Base-by-base conservation (phyloP, 108 stramenopile species). In the Nitzschia putrida region DNA sequence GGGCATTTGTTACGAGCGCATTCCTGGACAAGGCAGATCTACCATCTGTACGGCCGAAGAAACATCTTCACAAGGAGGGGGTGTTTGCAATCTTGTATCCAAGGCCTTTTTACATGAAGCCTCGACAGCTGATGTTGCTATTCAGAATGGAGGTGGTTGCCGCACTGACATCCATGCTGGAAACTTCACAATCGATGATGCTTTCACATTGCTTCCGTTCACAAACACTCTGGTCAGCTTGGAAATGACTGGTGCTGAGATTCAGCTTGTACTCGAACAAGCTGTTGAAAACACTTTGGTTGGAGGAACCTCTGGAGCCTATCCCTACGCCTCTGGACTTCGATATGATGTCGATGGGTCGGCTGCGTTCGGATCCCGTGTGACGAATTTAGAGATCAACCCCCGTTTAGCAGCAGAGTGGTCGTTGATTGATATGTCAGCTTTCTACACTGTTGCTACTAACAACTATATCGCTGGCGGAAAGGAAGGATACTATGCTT, bases 251-350 rank as follows among this genome's bases (percentile, higher is more conserved):
- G 85, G 81, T 18, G 41, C 25, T 29, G 59, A 80, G 41, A 77
- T 85, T 57, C 25, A 65, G 1, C n/a, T 53, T 11, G 85, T 82
- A 0, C 66, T 85, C 11, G 79, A 82, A 52, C 69, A 85, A 34
- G 75, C 85, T 64, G 41, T 47, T 8, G 77, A 72, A 11, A 57
- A 54, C 23, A 26, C 18, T 18, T 16, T 34, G 8, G 54, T 53
- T 41, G 66, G 24, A 12, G 52, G 53, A 13, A n/a, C 53, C 16
- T 14, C 45, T 0, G 83, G 79, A n/a, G 64, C 54, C 8, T 86
- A 78, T 52, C 82, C 85, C 16, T 66, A 57, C 68, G 76, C 80
- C 11, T 53, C 79, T 42, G 85, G 85, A n/a, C 68, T 86, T 23
- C 79, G 85, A 1, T 86, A 42, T 42, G 49, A 63, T 42, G 82